Conservation (phyloP, 1,284 basidiomycete genomes). For the Heliocybe sulcata region DNA sequence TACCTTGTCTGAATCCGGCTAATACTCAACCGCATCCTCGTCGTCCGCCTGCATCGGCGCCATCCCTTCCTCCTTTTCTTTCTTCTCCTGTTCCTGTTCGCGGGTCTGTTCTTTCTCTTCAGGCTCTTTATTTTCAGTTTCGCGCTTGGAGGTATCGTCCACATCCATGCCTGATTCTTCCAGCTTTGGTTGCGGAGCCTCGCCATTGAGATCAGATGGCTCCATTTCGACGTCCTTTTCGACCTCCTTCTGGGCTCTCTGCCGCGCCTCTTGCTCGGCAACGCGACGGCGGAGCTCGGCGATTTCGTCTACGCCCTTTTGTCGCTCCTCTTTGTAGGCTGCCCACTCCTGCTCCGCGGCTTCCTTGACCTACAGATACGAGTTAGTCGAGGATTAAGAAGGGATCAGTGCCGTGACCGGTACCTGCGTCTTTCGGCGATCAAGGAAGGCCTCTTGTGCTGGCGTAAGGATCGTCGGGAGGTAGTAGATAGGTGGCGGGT, state of each 20-base stretch:
- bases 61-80: constrained; percentile 33
- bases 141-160: constrained; percentile 20
- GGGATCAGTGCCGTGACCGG: constrained; percentile 10
- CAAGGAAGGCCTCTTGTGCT: constrained; percentile 63
- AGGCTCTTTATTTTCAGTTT: constrained; percentile 23
- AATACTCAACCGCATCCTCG: constrained; percentile 58
- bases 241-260: constrained; percentile 26
- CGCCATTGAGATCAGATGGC: constrained; percentile 5
- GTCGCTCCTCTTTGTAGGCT: constrained; percentile 52
- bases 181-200: constrained; percentile 10
- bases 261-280: constrained; percentile 43
- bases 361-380: constrained; percentile 40
- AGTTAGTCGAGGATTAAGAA: constrained; percentile 3
- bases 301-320: constrained; percentile 54
- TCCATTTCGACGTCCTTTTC: neutral
- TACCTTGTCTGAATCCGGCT: constrained; percentile 18
- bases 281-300: constrained; percentile 52
- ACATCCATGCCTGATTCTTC: constrained; percentile 31
- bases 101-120: constrained; percentile 23
- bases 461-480: constrained; percentile 62
- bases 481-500: constrained; percentile 72
- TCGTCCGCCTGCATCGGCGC: constrained; percentile 39
- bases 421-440: constrained; percentile 55
- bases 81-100: constrained; percentile 34
- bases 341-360: constrained; percentile 64